These are phyloP conservation scores for Exophiala phaeomuriformis DNA, from an alignment of 2,329 filamentous ascomycete genomes.

Conservation along the genomic window DNA sequence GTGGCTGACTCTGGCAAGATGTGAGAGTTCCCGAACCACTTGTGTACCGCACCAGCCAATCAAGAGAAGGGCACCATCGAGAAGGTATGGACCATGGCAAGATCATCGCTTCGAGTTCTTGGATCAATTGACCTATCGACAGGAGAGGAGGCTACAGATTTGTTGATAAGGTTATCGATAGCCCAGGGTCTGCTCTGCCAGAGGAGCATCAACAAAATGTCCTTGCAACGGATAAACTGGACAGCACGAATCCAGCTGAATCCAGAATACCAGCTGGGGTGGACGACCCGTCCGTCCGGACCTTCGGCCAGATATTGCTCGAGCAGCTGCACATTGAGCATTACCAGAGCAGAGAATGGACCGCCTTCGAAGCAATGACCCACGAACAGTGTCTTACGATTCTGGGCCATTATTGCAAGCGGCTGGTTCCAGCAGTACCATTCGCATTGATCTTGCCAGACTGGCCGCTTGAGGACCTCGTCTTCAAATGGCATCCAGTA, in stretches of 20 bases:
- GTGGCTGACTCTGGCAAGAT: slow-evolving; percentile 3
- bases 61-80: slow-evolving; percentile 1
- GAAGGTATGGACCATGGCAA: neutral
- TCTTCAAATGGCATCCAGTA: neutral
- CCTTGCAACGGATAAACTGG: neutral
- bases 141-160: neutral
- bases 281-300: neutral
- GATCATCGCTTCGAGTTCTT: neutral
- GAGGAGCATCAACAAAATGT: neutral
- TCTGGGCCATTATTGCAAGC: slow-evolving; percentile 2
- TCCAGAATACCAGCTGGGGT: neutral
- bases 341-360: neutral
- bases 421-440: slow-evolving; percentile 3
- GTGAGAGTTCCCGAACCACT: slow-evolving; percentile 1
- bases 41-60: slow-evolving; percentile 10
- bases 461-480: neutral
- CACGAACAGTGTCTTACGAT: neutral
- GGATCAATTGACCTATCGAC: neutral
- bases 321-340: neutral
- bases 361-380: neutral
- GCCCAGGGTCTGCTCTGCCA: neutral
- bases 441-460: slow-evolving; percentile 3
- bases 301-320: slow-evolving; percentile 5
- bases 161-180: neutral
- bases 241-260: neutral